Conservation (phyloP, 2,329 filamentous ascomycete species). For the Xylariaceae sp. region DNA sequence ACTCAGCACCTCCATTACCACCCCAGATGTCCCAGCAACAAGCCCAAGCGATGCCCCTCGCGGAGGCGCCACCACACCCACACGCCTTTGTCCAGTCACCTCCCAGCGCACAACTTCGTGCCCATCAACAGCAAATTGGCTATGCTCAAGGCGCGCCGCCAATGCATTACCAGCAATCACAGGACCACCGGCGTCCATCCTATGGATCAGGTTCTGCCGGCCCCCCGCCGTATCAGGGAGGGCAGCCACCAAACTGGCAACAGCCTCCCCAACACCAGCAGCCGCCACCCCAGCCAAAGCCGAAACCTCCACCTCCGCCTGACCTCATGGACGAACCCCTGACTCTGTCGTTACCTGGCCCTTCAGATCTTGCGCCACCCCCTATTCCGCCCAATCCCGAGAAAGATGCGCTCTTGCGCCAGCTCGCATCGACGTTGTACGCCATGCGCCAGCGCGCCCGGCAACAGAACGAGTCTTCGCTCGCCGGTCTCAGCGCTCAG, state of each 20-base stretch:
- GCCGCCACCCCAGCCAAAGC: conserved; percentile 26
- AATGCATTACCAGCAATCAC: conserved; percentile 19
- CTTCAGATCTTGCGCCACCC: conserved; percentile 60
- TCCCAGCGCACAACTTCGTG: conserved; percentile 24
- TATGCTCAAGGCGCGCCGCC: conserved; percentile 20
- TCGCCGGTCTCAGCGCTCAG: conserved; percentile 75
- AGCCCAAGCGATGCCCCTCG: conserved; percentile 18
- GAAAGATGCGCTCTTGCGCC: conserved; percentile 79
- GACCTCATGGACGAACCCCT: conserved; percentile 58
- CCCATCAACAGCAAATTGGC: conserved; percentile 21
- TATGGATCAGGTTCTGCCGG: conserved; percentile 8
- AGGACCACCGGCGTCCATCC: conserved; percentile 14
- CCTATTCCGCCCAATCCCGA: conserved; percentile 94
- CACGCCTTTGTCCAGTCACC: conserved; percentile 27
- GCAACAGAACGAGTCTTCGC: conserved; percentile 67
- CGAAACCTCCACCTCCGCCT: conserved; percentile 42
- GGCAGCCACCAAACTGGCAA: conserved; percentile 26
- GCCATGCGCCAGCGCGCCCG: conserved; percentile 65
- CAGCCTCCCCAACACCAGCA: conserved; percentile 21
- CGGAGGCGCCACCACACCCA: conserved; percentile 17
- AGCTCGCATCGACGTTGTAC: conserved; percentile 68
- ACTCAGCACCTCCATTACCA: conserved; percentile 31
- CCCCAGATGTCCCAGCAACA: conserved; percentile 26
- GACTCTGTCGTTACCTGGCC: conserved; percentile 45
- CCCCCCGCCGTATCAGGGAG: conserved; percentile 15